phyloP scores from a whole-genome alignment of 2,329 filamentous ascomycete genomes.

The Pyrenochaeta sp. region DNA sequence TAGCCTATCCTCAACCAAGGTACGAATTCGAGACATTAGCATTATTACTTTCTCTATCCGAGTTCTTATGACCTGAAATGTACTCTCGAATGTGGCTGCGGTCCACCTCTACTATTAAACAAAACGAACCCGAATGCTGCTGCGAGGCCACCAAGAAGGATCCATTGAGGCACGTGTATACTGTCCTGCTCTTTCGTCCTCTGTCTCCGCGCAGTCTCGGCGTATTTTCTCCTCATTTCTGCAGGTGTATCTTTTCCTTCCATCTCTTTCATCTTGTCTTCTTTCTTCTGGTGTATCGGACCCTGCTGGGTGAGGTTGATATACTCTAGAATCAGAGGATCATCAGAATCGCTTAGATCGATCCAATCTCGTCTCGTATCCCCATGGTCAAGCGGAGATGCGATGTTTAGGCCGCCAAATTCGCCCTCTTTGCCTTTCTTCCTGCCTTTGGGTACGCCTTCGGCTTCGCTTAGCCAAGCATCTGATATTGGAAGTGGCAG shows the following conservation, averaged over 20 bases:
- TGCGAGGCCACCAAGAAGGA: slow-evolving; percentile 1
- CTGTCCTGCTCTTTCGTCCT: neutral
- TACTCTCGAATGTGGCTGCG: slow-evolving; percentile 1
- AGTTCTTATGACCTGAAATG: neutral
- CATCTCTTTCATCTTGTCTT: neutral
- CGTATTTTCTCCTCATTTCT: neutral
- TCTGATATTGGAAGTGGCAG: slow-evolving; percentile 28
- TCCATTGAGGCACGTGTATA: slow-evolving; percentile 2
- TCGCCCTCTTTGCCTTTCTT: slow-evolving; percentile 24
- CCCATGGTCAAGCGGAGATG: slow-evolving; percentile 42
- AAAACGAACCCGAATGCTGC: neutral
- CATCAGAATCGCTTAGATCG: slow-evolving; percentile 31
- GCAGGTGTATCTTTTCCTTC: neutral
- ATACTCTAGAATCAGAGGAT: slow-evolving; percentile 35
- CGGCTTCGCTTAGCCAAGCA: slow-evolving; percentile 32
- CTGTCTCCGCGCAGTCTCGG: neutral
- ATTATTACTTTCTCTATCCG: no score
- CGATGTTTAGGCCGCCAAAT: slow-evolving; percentile 42
- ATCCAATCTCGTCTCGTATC: slow-evolving; percentile 25
- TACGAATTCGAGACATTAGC: no score
- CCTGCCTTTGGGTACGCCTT: neutral
- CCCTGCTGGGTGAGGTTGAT: neutral
- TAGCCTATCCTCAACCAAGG: no score
- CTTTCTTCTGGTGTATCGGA: neutral
- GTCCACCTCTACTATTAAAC: neutral